phyloP scores from a whole-genome alignment of 225 moss, liverwort and hornwort species.

The Marchantia paleacea region DNA sequence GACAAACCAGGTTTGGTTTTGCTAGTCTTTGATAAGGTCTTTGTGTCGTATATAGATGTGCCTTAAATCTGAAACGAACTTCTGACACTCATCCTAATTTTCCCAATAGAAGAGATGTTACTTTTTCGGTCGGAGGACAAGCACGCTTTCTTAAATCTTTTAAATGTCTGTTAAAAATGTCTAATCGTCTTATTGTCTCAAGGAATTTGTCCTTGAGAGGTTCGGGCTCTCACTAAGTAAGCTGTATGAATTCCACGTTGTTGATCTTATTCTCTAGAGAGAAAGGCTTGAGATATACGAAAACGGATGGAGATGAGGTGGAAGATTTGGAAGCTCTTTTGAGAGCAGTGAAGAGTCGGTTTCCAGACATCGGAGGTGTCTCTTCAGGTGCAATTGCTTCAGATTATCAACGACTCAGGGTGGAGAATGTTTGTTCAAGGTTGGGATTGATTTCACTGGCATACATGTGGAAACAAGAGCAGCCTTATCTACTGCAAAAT shows the following conservation, averaged over 20 bases:
- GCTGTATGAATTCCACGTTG: background rate
- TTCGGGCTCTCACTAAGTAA: background rate
- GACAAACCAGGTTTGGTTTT: slow-evolving; percentile 60
- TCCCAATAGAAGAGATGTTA: too few relatives aligned
- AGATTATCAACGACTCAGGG: slow-evolving; percentile 91
- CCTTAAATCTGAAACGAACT: too few relatives aligned
- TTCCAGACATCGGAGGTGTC: slow-evolving; percentile 71
- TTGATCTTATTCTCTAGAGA: slow-evolving; percentile 41
- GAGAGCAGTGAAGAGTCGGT: slow-evolving; percentile 59
- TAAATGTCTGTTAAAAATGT: too few relatives aligned
- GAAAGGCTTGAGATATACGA: slow-evolving; percentile 66
- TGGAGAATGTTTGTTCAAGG: slow-evolving; percentile 94
- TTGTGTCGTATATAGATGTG: background rate
- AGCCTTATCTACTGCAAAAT: slow-evolving; percentile 75
- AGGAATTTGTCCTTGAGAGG: background rate
- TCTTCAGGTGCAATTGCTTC: slow-evolving; percentile 94
- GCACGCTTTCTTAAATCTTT: too few relatives aligned
- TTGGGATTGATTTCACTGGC: slow-evolving; percentile 90
- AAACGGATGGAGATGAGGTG: slow-evolving; percentile 82
- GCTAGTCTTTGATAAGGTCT: background rate
- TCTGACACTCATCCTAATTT: too few relatives aligned
- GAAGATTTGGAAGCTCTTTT: slow-evolving; percentile 87
- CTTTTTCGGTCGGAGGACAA: too few relatives aligned
- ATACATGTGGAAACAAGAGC: slow-evolving; percentile 95
- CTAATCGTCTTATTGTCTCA: background rate